Base-by-base conservation (phyloP, 2,329 filamentous ascomycete species). In the Diaporthe caulivora region DNA sequence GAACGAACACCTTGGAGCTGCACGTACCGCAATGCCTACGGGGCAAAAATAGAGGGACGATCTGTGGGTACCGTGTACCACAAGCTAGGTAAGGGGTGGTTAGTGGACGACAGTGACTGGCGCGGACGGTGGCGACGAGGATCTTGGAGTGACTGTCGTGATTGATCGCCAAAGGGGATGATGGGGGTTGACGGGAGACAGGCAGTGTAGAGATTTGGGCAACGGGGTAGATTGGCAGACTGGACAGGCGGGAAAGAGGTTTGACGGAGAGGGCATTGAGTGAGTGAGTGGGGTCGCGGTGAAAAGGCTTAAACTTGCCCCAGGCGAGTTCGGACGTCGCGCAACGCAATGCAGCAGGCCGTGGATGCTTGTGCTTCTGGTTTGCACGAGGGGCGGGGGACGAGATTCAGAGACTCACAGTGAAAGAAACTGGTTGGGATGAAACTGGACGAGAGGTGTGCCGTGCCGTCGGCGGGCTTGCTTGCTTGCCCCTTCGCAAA, bases 381-480 rank as follows among this genome's bases (percentile, higher is more conserved):
- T 31, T 42, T 53, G 47, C 62, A 13, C 15, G 62, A 53, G 18
- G 55, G 58, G 51, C 21, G 11, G 53, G 53, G 60, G 34, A 26
- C 8, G 44, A 26, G 49, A 55, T 68, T 72, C 70, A 68, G 70
- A 70, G 67, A 68, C 70, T 55, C 40, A 54, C 31, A 57, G 29
- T 68, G 60, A 72, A 72, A 68, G 70, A 72, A 72, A 53, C 58
- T 67, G 70, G 47, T 68, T 57, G 70, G 62, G 70, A 68, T 72
- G 70, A 72, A 72, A 72, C 70, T 72, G 49, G 70, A 71, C 55
- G 55, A 60, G 68, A 62, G 44, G 37, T 62, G 69, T 71, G 55
- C 68, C 68, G 68, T 49, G 55, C 44, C 62, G 62, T 67, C 69
- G 69, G 68, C 69, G 55, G 55, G 26, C 68, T 40, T n/a, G n/a